Base-by-base conservation (phyloP, 805 yeast species). In the Candida awuae region DNA sequence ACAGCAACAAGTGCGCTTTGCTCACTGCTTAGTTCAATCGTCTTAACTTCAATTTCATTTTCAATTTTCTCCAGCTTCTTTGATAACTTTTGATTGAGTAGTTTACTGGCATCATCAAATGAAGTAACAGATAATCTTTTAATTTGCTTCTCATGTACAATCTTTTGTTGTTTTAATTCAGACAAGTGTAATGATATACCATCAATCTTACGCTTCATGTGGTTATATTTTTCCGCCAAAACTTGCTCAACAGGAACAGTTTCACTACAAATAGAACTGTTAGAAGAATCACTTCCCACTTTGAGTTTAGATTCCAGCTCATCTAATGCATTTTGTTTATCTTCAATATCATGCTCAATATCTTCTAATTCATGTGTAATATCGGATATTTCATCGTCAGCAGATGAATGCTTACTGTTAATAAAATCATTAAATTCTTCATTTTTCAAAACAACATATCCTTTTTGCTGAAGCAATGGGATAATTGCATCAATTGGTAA, bases 401-500 rank as follows among this genome's bases (percentile, higher is more conserved):
- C 42, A n/a, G 26, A 28, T 12, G 33, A 16, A 13, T 32, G 12
- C 4, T 26, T 21, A 18, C 34, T 27, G 8, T 29, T 29, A 8
- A 40, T 37, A n/a, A 52, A 50, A 7, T 43, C 32, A 9, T 52
- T 46, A 35, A 50, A 54, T 28, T 56, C 59, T 9, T 40, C 31
- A 12, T 23, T 22, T 2, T 54, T 45, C 12, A 58, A 14, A 17
- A 56, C 44, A 12, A 41, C 47, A 28, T 52, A 53, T 4, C 65
- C 67, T 23, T 49, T 39, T 2, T 34, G 39, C 10, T 44, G 32
- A 41, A 52, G 44, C 22, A 47, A 45, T 8, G 49, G 32, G 7
- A 45, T 35, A 27, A 63, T 48, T 29, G 42, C 51, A 6, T 52
- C 57, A 10, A 61, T 21, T 7, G 62, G 38, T 6, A 67, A 63